Conservation (phyloP, 768 basidiomycete species). For the Boletus sp. region DNA sequence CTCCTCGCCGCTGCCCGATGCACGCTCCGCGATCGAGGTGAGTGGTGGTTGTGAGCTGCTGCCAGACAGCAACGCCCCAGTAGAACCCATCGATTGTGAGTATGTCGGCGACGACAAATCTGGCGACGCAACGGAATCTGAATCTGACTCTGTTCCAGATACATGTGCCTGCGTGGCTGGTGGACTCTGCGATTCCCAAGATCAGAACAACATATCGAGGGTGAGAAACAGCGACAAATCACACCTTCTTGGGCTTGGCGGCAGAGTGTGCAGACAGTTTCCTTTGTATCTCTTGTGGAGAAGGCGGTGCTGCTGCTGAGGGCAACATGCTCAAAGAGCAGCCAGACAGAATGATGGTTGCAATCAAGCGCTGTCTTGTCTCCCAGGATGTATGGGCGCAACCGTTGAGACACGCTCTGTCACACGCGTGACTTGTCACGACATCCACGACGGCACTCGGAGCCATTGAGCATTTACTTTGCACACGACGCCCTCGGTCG, state of each 20-base stretch:
- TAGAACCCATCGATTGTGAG: constrained; percentile 34
- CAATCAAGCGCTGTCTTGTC: constrained; percentile 11
- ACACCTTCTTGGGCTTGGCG: constrained; percentile 49
- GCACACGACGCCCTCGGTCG: not conserved
- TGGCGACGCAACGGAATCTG: constrained; percentile 64
- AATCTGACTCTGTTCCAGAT: constrained; percentile 84
- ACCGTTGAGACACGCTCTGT: constrained; percentile 19
- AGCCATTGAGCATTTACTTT: not conserved
- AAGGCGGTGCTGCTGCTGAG: constrained; percentile 54
- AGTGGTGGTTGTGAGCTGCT: constrained; percentile 50
- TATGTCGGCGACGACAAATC: constrained; percentile 43
- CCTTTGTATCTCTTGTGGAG: constrained; percentile 81
- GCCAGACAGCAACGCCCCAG: constrained; percentile 28
- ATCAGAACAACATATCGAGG: constrained; percentile 13
- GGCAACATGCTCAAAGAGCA: constrained; percentile 22
- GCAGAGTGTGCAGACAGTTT: constrained; percentile 78
- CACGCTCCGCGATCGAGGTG: constrained; percentile 74
- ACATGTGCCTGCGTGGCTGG: constrained; percentile 34
- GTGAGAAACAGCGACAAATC: not conserved
- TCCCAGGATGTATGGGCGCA: constrained; percentile 1
- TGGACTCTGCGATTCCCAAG: constrained; percentile 27
- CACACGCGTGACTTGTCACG: constrained; percentile 25
- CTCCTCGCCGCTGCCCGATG: constrained; percentile 70
- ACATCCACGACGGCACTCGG: constrained; percentile 10
- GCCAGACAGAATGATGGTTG: constrained; percentile 11